Base-by-base conservation (phyloP, 2,329 filamentous ascomycete species). In the Pseudogymnoascus sp. region DNA sequence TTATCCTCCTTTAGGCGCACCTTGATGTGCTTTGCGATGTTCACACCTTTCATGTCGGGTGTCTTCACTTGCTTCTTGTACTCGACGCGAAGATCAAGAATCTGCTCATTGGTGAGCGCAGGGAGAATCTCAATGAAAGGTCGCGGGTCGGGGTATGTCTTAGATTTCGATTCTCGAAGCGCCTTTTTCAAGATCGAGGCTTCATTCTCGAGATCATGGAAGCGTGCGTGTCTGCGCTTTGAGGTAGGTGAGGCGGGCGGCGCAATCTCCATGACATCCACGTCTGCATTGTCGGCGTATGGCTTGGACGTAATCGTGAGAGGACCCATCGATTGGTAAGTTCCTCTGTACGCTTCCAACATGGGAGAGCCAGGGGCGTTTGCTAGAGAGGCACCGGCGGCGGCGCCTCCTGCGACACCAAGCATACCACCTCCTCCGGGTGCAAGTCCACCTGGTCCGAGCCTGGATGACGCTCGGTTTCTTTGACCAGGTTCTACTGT, bases 41-140 rank as follows among this genome's bases (percentile, higher is more conserved):
- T 94, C 71, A 94, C 89, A 63, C 90, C 90, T 68, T 89, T 89
- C 69, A 85, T 86, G 61, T 86, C 83, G 16, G 89, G 88, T 1
- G 90, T 87, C 73, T 94, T 96, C 72, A 94, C 91, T 61, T 93
- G 84, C 43, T 85, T 86, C 77, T 97, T 97, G 79, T 97, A 97
- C 73, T 96, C 91, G 35, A 79, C 78, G n/a, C 93, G 87, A 26
- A 99, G 81, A 66, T 91, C 85, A 74, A 96, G 83, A 64, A 97
- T 84, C 72, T 97, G 91, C 68, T 96, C 91, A 69, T 95, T 90
- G 0, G 90, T 89, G 29, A 97, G 81, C 6, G 84, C 84, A 0
- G 94, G 93, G 0, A 97, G 81, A 67, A 97, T 91, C 67, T 92
- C 88, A 68, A 93, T 88, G 10, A 97, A 80, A 0, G 88, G 82